Conservation (phyloP, 371 early-diverging fungal genomes). For the Capniomyces stellatus region DNA sequence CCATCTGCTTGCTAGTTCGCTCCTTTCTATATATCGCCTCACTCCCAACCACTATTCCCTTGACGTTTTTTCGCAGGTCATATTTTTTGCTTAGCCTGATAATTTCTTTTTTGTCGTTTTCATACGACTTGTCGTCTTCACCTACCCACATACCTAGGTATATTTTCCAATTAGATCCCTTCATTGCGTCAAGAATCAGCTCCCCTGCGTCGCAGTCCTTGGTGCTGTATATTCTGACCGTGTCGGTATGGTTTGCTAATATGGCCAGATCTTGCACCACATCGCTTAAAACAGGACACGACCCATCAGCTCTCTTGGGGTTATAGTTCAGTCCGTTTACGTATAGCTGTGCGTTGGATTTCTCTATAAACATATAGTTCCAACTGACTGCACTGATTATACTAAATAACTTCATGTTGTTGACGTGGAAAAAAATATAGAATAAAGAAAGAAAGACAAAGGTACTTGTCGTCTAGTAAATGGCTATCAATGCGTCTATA, state of each 20-base stretch:
- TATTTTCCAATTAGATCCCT: slow-evolving; percentile 31
- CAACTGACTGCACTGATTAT: too few species aligned
- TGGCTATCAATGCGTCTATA: too few species aligned
- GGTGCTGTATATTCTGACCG: slow-evolving; percentile 33
- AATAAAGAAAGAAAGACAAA: too few species aligned
- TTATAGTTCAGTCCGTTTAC: slow-evolving; percentile 40
- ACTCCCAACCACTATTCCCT: slow-evolving; percentile 38
- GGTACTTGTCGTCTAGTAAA: too few species aligned
- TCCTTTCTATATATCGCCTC: slow-evolving; percentile 38
- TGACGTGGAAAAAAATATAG: too few species aligned
- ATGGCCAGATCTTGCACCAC: slow-evolving; percentile 28
- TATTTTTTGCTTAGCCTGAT: slow-evolving; percentile 19
- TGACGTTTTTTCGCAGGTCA: slow-evolving; percentile 25
- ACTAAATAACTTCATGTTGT: too few species aligned
- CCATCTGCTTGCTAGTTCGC: slow-evolving; percentile 20
- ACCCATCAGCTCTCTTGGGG: slow-evolving; percentile 25
- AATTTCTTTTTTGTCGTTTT: slow-evolving; percentile 29
- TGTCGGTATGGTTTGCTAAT: slow-evolving; percentile 30
- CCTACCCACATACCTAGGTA: slow-evolving; percentile 44
- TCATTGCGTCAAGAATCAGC: slow-evolving; percentile 35
- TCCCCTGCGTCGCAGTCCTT: slow-evolving; percentile 37
- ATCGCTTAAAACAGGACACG: slow-evolving; percentile 31
- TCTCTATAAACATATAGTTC: too few species aligned
- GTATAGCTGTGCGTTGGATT: slow-evolving; percentile 8
- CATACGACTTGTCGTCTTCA: slow-evolving; percentile 27